These are phyloP conservation scores for Sclerotinia sclerotiorum DNA, from an alignment of 2,329 filamentous ascomycete species.

Conservation along the genomic window DNA sequence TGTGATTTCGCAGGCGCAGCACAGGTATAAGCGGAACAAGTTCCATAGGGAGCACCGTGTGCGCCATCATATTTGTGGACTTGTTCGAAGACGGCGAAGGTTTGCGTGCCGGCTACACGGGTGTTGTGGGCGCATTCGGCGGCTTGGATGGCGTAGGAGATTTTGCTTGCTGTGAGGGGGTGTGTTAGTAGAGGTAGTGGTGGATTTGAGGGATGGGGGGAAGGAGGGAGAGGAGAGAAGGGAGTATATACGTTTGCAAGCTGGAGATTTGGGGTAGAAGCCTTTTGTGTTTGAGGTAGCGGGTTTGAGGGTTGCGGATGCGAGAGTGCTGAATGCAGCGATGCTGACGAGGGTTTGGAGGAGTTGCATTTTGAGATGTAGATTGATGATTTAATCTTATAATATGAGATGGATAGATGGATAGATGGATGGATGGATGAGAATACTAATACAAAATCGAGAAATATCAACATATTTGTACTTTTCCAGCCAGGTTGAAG, in stretches of 20 bases:
- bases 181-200: background rate
- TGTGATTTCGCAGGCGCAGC: background rate
- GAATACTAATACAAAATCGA: background rate
- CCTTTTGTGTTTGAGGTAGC: slow-evolving; percentile 16
- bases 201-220: too few species aligned
- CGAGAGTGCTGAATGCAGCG: slow-evolving; percentile 4
- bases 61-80: background rate
- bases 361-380: slow-evolving; percentile 8
- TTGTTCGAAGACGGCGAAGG: slow-evolving; percentile 19
- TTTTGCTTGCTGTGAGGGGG: background rate
- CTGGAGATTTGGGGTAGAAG: background rate
- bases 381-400: too few species aligned
- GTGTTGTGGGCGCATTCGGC: slow-evolving; percentile 21
- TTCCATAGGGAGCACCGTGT: slow-evolving; percentile 13
- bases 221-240: background rate
- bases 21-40: slow-evolving; percentile 12
- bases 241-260: background rate
- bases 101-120: background rate
- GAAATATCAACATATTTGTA: slow-evolving; percentile 10
- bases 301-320: slow-evolving; percentile 15
- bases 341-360: slow-evolving; percentile 13
- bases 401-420: background rate
- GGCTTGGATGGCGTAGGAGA: slow-evolving; percentile 17
- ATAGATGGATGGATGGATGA: background rate
- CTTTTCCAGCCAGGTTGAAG: background rate